Percentiles rank a stretch among this genome's conserved stretches.
Evolutionary conservation across 2,329 filamentous ascomycete species (phyloP).

Genomic region (Ciborinia camelliae): DNA sequence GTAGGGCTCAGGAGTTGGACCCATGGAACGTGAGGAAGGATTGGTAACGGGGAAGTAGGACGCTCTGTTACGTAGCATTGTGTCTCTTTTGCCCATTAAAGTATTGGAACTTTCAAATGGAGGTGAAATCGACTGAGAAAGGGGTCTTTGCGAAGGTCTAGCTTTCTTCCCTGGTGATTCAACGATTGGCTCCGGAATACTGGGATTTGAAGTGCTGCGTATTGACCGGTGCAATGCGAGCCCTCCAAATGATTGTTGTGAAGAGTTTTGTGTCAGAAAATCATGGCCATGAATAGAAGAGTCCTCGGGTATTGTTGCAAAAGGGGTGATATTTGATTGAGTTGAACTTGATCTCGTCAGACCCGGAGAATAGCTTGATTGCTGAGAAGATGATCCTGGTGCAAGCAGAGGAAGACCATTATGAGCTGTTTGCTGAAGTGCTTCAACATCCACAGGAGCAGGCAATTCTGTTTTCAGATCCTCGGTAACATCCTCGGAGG

Average conservation of each 20-base stretch:
- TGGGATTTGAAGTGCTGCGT: slow-evolving; percentile 38
- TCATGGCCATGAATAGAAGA: background rate
- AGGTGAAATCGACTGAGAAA: slow-evolving; percentile 24
- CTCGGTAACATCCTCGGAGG: slow-evolving; percentile 43
- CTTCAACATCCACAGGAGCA: slow-evolving; percentile 60
- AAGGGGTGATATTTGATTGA: slow-evolving; percentile 21
- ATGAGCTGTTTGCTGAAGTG: slow-evolving; percentile 60
- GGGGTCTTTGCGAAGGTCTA: background rate
- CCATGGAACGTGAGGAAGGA: slow-evolving; percentile 4
- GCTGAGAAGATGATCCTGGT: slow-evolving; percentile 26
- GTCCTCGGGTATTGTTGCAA: background rate
- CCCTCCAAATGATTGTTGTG: slow-evolving; percentile 9
- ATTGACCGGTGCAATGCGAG: slow-evolving; percentile 22
- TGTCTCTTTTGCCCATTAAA: slow-evolving; percentile 53
- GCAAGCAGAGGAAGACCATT: slow-evolving; percentile 22
- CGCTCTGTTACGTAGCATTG: slow-evolving; percentile 42
- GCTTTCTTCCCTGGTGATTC: slow-evolving; percentile 39
- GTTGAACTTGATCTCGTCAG: slow-evolving; percentile 26
- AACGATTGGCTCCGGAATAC: slow-evolving; percentile 36
- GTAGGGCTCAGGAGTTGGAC: slow-evolving; percentile 24
- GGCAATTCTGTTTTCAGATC: slow-evolving; percentile 48
- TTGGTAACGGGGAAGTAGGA: slow-evolving; percentile 22
- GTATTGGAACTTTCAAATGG: slow-evolving; percentile 40
- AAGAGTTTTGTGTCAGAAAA: background rate
- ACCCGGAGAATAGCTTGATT: slow-evolving; percentile 20